Conservation (phyloP, 2,329 filamentous ascomycete species). For the Sarocladium strictum region DNA sequence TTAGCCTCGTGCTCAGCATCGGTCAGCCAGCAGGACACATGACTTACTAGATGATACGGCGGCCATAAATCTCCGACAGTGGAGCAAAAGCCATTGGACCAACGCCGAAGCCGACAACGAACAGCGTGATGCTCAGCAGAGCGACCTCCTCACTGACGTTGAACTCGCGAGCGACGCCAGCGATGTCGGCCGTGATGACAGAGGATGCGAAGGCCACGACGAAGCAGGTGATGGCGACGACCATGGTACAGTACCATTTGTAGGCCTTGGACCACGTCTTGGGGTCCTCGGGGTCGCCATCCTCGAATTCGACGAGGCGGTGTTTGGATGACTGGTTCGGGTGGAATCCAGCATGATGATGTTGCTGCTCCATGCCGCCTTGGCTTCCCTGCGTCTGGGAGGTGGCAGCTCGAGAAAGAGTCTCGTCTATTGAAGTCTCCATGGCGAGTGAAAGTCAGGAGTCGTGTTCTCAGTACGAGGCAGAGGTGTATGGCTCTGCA, state of each 20-base stretch:
- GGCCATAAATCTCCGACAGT: constrained; percentile 67
- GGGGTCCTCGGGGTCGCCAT: constrained; percentile 69
- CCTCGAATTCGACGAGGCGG: constrained; percentile 58
- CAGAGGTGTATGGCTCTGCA: too few species aligned
- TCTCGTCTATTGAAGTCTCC: not conserved
- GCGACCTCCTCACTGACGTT: constrained; percentile 65
- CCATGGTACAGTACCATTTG: constrained; percentile 85
- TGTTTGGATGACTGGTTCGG: constrained; percentile 23
- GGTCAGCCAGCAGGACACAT: not conserved
- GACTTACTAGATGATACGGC: constrained; percentile 61
- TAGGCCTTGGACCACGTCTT: constrained; percentile 77
- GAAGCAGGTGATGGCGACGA: constrained; percentile 71
- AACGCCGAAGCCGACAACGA: constrained; percentile 76
- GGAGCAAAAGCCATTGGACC: constrained; percentile 78
- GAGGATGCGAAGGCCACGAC: constrained; percentile 66
- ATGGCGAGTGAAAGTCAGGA: not conserved
- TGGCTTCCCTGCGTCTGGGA: not conserved
- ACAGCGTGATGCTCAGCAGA: constrained; percentile 66
- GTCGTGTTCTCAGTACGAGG: too few species aligned
- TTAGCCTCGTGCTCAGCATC: constrained; percentile 10
- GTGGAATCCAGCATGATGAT: not conserved
- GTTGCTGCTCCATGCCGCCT: not conserved
- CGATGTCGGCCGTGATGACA: constrained; percentile 72
- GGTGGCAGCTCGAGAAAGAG: not conserved
- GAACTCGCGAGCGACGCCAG: constrained; percentile 58